Evolutionary conservation across 179 eudicot species (phyloP).

Genomic region (Silene noctiflora): DNA sequence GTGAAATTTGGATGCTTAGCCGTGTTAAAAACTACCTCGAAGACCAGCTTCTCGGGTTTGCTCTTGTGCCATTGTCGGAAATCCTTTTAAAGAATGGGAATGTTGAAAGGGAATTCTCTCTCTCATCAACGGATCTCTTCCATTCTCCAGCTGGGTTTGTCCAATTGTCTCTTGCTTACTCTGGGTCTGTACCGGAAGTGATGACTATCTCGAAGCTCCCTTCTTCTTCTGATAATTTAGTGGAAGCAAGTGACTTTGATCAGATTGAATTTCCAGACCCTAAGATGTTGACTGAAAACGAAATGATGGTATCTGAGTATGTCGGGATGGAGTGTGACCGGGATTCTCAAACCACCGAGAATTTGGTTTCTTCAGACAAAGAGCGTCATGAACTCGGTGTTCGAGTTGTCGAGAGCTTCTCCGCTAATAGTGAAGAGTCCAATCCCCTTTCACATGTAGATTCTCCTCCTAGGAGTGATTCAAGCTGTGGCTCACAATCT

Average conservation of each 20-base stretch:
- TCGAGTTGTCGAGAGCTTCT: conserved; percentile 50
- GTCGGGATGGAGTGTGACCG: conserved; percentile 41
- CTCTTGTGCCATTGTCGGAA: conserved; percentile 81
- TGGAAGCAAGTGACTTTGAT: conserved; percentile 45
- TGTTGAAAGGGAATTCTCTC: conserved; percentile 66
- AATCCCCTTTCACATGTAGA: conserved; percentile 37
- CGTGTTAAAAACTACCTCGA: conserved; percentile 87
- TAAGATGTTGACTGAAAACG: conserved; percentile 60
- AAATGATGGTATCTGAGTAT: conserved; percentile 84
- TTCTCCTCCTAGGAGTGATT: conserved; percentile 67
- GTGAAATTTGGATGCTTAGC: conserved; percentile 97
- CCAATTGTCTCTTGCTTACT: conserved; percentile 62
- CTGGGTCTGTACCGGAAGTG: conserved; percentile 68
- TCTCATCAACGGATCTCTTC: conserved; percentile 85
- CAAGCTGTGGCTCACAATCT: conserved; percentile 57
- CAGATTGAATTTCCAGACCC: conserved; percentile 95
- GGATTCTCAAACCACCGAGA: conserved; percentile 55
- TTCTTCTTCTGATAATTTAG: conserved; percentile 17
- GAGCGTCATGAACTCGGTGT: conserved; percentile 59
- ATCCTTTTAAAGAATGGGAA: conserved; percentile 56
- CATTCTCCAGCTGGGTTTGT: conserved; percentile 96
- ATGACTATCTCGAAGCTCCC: conserved; percentile 40
- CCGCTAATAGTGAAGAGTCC: conserved; percentile 38
- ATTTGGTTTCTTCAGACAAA: conserved; percentile 53
- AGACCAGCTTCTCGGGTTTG: conserved; percentile 87